Percentiles rank a stretch among this genome's conserved stretches.
Conservation (phyloP, 345 rosid genomes). For the Eucalyptus sp. region DNA sequence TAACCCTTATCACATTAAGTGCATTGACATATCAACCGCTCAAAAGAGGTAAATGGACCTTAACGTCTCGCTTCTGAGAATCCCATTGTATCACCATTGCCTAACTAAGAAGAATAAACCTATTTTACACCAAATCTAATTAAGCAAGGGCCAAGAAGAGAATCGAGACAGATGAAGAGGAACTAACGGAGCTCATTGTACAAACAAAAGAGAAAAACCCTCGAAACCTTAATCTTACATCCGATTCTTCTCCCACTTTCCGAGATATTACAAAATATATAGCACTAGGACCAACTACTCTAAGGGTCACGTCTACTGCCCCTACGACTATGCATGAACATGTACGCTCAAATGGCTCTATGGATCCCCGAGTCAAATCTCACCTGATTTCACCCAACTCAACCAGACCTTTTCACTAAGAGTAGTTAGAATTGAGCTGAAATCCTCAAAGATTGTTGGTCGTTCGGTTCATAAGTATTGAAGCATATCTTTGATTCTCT, state of each 20-base stretch:
- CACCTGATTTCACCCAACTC: not conserved
- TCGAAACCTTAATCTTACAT: not conserved
- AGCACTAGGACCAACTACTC: not conserved
- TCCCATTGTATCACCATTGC: not conserved
- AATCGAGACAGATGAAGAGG: not conserved
- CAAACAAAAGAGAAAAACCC: not conserved
- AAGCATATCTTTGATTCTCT: not conserved
- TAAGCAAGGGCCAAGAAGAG: not conserved
- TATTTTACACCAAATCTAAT: not conserved
- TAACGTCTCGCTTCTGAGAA: not conserved
- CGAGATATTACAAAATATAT: not conserved
- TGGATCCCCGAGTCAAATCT: not conserved
- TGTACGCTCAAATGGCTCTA: not conserved
- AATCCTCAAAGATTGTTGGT: not conserved
- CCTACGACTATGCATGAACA: not conserved
- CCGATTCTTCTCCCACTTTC: not conserved
- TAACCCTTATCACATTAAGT: not conserved
- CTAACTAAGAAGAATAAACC: not conserved
- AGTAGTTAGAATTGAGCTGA: not conserved
- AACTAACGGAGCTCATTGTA: not conserved
- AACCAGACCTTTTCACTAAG: not conserved
- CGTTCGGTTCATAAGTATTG: not conserved
- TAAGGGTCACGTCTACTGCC: not conserved
- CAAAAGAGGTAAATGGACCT: not conserved
- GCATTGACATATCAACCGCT: not conserved